Evolutionary conservation across 345 rosid species (phyloP).

Genomic region (Populus davidiana): DNA sequence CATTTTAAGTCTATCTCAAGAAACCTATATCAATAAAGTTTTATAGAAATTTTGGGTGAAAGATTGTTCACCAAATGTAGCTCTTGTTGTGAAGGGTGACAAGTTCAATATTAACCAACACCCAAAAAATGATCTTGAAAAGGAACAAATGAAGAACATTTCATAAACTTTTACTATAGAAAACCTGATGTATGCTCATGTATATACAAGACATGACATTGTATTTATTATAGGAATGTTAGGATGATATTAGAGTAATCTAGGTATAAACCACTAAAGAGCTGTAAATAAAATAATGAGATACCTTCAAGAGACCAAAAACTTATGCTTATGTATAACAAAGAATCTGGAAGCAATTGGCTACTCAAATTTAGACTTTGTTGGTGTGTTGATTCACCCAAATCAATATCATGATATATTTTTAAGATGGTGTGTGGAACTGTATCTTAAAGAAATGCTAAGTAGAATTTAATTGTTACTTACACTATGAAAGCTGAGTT

Average conservation of each 20-base stretch:
- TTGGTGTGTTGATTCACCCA: neutral
- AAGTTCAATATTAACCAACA: neutral
- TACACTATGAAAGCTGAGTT: neutral
- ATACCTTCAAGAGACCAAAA: neutral
- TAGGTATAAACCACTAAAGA: neutral
- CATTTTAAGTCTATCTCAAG: too few relatives aligned
- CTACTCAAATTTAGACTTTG: neutral
- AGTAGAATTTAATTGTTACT: neutral
- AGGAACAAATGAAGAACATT: neutral
- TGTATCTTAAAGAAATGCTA: neutral
- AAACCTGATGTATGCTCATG: neutral
- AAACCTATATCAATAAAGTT: too few relatives aligned
- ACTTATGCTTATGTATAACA: neutral
- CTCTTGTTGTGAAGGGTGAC: neutral
- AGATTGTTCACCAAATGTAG: too few relatives aligned
- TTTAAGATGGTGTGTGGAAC: neutral
- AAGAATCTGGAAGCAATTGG: neutral
- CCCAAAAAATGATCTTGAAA: neutral
- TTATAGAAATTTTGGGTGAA: too few relatives aligned
- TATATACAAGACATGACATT: neutral
- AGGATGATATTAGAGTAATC: neutral
- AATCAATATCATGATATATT: neutral
- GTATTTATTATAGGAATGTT: neutral
- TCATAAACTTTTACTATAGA: neutral
- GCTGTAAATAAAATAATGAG: neutral